A percentile compares a stretch with the other conserved stretches of the same genome.
phyloP scores from a whole-genome alignment of 345 rosid genomes.

The Barbarea vulgaris region DNA sequence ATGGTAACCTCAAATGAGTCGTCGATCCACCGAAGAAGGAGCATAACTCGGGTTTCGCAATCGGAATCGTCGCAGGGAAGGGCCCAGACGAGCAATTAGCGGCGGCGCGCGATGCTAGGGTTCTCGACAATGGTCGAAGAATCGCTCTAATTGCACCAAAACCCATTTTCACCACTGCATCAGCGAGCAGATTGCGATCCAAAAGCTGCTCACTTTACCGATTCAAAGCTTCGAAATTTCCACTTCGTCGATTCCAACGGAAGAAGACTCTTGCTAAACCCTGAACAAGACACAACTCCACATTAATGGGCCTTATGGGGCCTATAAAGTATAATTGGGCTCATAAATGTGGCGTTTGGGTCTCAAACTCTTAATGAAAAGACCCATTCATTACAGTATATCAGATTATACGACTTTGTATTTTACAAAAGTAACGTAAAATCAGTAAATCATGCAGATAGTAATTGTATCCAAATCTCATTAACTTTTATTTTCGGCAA shows the following conservation, averaged over 20 bases:
- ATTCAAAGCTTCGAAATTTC: slow-evolving; percentile 1
- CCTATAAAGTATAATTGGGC: not conserved
- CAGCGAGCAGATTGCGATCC: slow-evolving; percentile 20
- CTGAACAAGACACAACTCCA: slow-evolving; percentile 2
- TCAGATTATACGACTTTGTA: not conserved
- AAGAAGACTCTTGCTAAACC: slow-evolving; percentile 27
- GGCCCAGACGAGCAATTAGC: slow-evolving; percentile 31
- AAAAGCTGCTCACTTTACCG: slow-evolving; percentile 12
- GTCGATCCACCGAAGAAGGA: slow-evolving; percentile 27
- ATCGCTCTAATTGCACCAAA: slow-evolving; percentile 54
- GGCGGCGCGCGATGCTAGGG: slow-evolving; percentile 43
- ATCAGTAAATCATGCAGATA: not conserved
- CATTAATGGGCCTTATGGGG: slow-evolving; percentile 21
- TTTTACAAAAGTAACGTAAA: not conserved
- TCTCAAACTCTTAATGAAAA: not conserved
- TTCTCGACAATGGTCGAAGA: slow-evolving; percentile 54
- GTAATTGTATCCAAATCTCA: not conserved
- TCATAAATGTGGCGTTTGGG: not conserved
- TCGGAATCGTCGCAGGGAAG: slow-evolving; percentile 26
- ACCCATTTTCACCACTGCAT: slow-evolving; percentile 53
- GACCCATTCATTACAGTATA: not conserved
- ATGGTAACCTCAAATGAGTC: slow-evolving; percentile 38
- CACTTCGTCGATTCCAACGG: slow-evolving; percentile 17
- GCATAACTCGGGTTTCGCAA: slow-evolving; percentile 33
- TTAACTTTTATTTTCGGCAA: not conserved